Evolutionary conservation across 306 rosid genomes (phyloP).

Genomic region (Rubus idaeus): DNA sequence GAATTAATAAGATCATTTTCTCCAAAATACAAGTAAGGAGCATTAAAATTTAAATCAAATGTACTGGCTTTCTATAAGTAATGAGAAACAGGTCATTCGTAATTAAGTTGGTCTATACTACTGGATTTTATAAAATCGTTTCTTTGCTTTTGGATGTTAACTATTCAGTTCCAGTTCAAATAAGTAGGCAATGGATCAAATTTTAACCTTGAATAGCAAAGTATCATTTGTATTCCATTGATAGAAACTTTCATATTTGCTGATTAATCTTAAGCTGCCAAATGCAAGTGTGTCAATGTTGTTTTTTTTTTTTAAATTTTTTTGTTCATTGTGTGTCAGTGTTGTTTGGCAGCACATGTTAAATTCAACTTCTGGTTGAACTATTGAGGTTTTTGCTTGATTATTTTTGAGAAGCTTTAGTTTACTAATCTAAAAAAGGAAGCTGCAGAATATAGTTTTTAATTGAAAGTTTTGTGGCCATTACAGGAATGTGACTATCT

Average conservation of each 20-base stretch:
- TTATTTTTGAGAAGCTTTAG: conserved; percentile 12
- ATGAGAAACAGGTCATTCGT: background rate
- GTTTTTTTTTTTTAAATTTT: too few species aligned
- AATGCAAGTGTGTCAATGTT: conserved; percentile 9
- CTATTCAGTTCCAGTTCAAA: background rate
- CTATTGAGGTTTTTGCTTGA: conserved; percentile 6
- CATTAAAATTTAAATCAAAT: background rate
- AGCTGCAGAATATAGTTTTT: conserved; percentile 23
- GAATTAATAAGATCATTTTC: background rate
- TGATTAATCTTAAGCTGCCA: conserved; percentile 6
- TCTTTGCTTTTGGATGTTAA: background rate
- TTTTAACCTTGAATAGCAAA: background rate
- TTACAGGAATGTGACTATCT: conserved; percentile 93
- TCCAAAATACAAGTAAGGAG: background rate
- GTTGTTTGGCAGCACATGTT: background rate
- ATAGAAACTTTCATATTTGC: too few species aligned
- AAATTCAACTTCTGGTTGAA: conserved; percentile 1
- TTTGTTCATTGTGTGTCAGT: background rate
- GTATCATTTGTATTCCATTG: background rate
- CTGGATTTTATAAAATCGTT: background rate
- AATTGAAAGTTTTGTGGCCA: conserved; percentile 18
- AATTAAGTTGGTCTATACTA: background rate
- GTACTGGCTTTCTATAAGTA: background rate
- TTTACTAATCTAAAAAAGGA: conserved; percentile 14
- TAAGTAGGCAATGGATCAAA: background rate